Evolutionary conservation across 129 eudicot species (phyloP), one percentile per base, ranked within the genome.

Genomic region (Saussurea involucrata): DNA sequence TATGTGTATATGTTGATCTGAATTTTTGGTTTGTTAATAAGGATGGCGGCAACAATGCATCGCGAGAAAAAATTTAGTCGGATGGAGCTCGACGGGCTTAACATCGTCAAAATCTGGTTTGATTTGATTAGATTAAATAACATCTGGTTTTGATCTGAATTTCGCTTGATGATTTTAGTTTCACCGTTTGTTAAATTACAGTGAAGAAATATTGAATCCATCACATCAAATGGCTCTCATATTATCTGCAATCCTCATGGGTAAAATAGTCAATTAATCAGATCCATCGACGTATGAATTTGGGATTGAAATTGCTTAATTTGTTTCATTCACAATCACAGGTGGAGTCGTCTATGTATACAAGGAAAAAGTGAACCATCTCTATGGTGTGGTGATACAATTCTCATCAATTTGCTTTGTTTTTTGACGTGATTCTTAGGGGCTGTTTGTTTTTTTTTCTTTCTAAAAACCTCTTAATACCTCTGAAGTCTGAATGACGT

Each of bases 1-100:
- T 8, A 22, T 31, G 71, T 31, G 17, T 64, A 22, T n/a, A 27
- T 36, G 21, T 64, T 20, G 28, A 53, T 74, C 18, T 60, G 46
- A 17, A 28, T 33, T 2, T 66, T 69, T 12, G 18, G 12, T 73
- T 18, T 71, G n/a, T 33, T 55, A 49, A 71, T 58, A 82, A 95
- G 99, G 99, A 88, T 93, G 90, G 99, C 97, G 60, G 99, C 99
- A 10, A 95, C 99, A 64, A 80, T 85, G 88, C 97, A 95, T 37
- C 64, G 86, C 88, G 22, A 95, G 90, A 75, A 86, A 37, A 12
- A 40, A 22, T 11, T 95, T 25, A 86, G 90, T 68, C 75, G 92
- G 81, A 86, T 66, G 82, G 88, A 88, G 83, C 91, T 95, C 42
- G 77, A 80, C 80, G 87, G 92, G 86, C 96, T 95, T 74, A 87